Evolutionary conservation across 306 rosid species (phyloP).

Genomic region (Cotoneaster glaucophyllus): DNA sequence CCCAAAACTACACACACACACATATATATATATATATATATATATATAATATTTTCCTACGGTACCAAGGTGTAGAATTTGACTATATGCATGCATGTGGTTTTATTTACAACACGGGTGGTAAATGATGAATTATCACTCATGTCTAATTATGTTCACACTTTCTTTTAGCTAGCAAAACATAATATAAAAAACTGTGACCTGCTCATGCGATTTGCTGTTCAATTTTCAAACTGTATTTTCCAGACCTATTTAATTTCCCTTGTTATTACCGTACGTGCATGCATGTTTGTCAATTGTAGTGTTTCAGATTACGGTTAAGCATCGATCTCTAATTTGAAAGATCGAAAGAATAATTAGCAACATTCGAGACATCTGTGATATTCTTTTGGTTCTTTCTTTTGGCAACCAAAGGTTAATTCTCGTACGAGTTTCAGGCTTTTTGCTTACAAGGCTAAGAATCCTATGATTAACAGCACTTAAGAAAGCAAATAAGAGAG

Average conservation of each 20-base stretch:
- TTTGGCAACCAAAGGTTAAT: background rate
- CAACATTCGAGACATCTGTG: background rate
- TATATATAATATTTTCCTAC: background rate
- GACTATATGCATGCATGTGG: background rate
- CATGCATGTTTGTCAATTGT: background rate
- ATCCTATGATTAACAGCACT: conserved; percentile 25
- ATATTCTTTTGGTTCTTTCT: background rate
- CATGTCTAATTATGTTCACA: background rate
- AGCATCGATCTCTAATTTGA: background rate
- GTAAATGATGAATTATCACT: background rate
- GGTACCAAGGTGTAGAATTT: background rate
- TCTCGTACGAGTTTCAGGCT: background rate
- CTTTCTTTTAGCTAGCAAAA: background rate
- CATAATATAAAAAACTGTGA: too few species aligned
- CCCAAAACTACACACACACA: background rate
- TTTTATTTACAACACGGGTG: background rate
- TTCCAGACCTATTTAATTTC: too few species aligned
- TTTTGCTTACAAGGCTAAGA: conserved; percentile 21
- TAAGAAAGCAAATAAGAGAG: conserved; percentile 5
- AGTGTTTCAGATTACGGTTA: background rate
- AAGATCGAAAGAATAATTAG: too few species aligned
- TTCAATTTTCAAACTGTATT: too few species aligned
- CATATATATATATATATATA: too few species aligned
- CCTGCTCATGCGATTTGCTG: too few species aligned
- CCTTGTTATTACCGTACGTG: background rate